Base-by-base conservation (phyloP, 805 yeast species). In the Metschnikowia matae region DNA sequence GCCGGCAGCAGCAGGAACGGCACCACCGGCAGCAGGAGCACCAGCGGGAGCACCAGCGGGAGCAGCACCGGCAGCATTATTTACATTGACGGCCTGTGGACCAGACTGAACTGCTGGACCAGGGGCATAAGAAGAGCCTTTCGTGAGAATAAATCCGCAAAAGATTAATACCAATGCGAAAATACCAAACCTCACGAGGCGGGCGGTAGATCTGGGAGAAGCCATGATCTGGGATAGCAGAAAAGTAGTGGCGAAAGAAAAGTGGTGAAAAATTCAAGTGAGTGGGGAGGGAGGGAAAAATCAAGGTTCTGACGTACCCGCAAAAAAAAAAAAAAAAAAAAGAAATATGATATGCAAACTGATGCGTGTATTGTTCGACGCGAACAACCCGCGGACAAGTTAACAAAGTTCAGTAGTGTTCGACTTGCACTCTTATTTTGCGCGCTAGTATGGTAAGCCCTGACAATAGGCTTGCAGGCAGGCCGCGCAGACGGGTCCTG, bases 141-240 rank as follows among this genome's bases (percentile, higher is more conserved):
- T 70, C 15, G 81, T 69, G 39, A 77, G 68, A 40, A 77, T 73
- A 58, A 66, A 77, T 11, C 80, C 81, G 57, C 79, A 76, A 39
- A 74, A 63, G 39, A 77, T 64, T 55, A 77, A 64, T 39, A 74
- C 71, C 5, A 69, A 58, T 33, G 80, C 79, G 57, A 77, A 76
- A 45, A 77, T 67, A 29, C 72, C 79, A 54, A 77, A 77, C 56
- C 82, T 65, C 26, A 76, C 63, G 50, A 77, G 58, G 51, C 82
- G 69, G 53, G 81, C 78, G 57, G 75, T 75, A 23, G 79, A 68
- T 61, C 80, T 69, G 20, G 78, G 52, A 17, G 60, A 52, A 41
- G 61, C 59, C 61, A 57, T 57, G 54, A 38, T 40, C 40, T 21
- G 15, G 20, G n/a, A 4, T 41, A 8, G 42, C 42, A 18, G 21